phyloP scores from a whole-genome alignment of 2,329 filamentous ascomycete species.

The Escovopsis sp. region DNA sequence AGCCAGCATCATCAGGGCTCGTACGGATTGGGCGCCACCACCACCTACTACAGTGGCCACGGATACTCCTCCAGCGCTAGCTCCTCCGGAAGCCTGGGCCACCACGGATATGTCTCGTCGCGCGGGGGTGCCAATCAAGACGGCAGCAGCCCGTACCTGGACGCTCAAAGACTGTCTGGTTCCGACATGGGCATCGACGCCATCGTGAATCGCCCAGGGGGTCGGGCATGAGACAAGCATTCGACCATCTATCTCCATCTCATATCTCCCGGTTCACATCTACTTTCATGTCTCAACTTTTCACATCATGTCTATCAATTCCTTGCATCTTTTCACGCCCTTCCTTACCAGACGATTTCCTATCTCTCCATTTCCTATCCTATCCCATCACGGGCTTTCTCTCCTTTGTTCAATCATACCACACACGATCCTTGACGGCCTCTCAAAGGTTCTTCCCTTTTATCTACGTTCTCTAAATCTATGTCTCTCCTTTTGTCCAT shows the following conservation, averaged over 20 bases:
- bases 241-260: background rate
- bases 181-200: conserved; percentile 47
- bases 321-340: too few relatives aligned
- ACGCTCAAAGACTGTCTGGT: conserved; percentile 33
- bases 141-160: conserved; percentile 32
- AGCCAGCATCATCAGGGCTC: conserved; percentile 11
- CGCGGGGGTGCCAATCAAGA: conserved; percentile 18
- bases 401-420: too few relatives aligned
- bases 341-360: too few relatives aligned
- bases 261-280: too few relatives aligned
- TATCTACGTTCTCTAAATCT: too few relatives aligned
- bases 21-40: conserved; percentile 12
- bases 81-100: conserved; percentile 27
- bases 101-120: conserved; percentile 19
- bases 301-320: too few relatives aligned
- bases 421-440: too few relatives aligned
- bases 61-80: conserved; percentile 41
- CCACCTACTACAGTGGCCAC: conserved; percentile 15
- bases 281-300: too few relatives aligned
- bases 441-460: too few relatives aligned
- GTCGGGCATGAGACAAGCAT: conserved; percentile 8
- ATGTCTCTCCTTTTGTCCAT: conserved; percentile 1
- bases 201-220: conserved; percentile 38
- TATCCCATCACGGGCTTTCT: too few relatives aligned
- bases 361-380: too few relatives aligned